Evolutionary conservation across 176 grass and related monocot species (phyloP).

Genomic region (Oryza officinalis): DNA sequence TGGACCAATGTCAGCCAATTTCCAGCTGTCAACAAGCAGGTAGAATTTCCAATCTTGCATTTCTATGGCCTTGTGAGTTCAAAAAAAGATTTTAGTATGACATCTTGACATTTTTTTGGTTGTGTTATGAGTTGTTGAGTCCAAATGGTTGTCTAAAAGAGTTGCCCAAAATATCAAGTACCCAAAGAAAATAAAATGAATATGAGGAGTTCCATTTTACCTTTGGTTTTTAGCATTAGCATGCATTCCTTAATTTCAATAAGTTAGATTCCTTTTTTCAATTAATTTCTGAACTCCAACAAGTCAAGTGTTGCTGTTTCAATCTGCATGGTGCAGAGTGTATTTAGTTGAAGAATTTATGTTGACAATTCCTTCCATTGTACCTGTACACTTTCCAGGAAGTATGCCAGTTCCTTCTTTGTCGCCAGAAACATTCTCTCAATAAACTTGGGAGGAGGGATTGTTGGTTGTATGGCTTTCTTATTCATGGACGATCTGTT

Average conservation of each 20-base stretch:
- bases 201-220: not conserved
- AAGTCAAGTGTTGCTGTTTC: conserved; percentile 1
- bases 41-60: conserved; percentile 46
- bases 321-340: conserved; percentile 7
- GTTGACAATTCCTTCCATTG: conserved; percentile 37
- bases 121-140: not conserved
- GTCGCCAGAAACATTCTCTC: conserved; percentile 49
- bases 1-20: conserved; percentile 65
- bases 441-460: conserved; percentile 47
- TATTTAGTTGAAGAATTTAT: conserved; percentile 20
- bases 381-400: conserved; percentile 47
- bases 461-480: conserved; percentile 48
- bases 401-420: conserved; percentile 58
- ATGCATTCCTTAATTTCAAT: not conserved
- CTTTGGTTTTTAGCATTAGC: not conserved
- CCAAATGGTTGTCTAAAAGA: conserved; percentile 17
- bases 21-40: conserved; percentile 62
- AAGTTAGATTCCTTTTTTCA: conserved; percentile 7
- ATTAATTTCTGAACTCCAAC: not conserved
- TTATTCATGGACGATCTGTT: conserved; percentile 70
- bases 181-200: conserved; percentile 13
- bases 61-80: conserved; percentile 16
- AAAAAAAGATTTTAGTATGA: conserved; percentile 12
- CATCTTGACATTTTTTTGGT: conserved; percentile 27
- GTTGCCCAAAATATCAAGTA: not conserved